A percentile compares a stretch with the other conserved stretches of the same genome.
phyloP scores from a whole-genome alignment of 495 filamentous ascomycete genomes.

The Xylaria flabelliformis region DNA sequence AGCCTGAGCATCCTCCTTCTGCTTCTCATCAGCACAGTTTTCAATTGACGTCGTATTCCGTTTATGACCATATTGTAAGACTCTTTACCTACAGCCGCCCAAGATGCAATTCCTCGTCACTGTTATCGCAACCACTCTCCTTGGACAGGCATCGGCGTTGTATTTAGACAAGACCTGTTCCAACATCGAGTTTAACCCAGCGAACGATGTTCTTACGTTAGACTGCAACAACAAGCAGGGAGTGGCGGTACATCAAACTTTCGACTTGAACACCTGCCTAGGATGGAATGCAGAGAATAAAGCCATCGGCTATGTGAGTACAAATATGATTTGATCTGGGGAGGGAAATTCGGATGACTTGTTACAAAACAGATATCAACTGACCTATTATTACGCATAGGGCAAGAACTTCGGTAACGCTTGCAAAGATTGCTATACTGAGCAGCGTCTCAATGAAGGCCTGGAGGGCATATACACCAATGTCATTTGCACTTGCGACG shows the following conservation, averaged over 20 bases:
- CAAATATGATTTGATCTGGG: not conserved
- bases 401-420: not conserved
- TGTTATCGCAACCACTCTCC: not conserved
- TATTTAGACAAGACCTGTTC: constrained; percentile 9
- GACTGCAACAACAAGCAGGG: constrained; percentile 2
- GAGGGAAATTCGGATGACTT: not conserved
- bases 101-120: not conserved
- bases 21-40: not conserved
- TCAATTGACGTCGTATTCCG: not conserved
- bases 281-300: not conserved
- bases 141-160: not conserved
- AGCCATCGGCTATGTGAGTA: not conserved
- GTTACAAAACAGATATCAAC: not conserved
- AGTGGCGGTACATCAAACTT: not conserved
- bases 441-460: not conserved
- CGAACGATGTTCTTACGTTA: not conserved
- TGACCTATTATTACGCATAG: not conserved
- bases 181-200: not conserved
- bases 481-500: not conserved
- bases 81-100: not conserved
- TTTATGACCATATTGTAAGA: not conserved
- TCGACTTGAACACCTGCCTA: not conserved
- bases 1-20: not conserved
- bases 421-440: not conserved
- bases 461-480: not conserved